Evolutionary conservation across 768 basidiomycete species (phyloP), one percentile per base, ranked within the genome.

Genomic region (Lactifluus echinatus): DNA sequence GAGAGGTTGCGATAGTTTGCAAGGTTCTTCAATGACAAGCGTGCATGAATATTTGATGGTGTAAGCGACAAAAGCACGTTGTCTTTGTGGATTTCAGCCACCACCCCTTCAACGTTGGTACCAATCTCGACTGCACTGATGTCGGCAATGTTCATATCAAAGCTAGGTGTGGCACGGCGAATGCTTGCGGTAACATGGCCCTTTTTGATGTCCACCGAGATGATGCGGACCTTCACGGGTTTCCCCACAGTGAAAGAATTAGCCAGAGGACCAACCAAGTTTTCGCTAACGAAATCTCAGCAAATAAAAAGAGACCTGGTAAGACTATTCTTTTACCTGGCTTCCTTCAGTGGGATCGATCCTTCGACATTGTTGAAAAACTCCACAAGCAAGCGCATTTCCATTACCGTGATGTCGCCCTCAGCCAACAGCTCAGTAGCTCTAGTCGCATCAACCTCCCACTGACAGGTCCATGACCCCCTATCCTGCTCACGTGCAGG

Each of bases 311-410:
- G 47, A n/a, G 19, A 14, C 53, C 36, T 50, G 24, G 40, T 36
- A 42, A 14, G 29, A 50, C 31, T 11, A 33, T 17, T 40, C 36
- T 62, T 77, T 42, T 70, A 93, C 91, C 86, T 89, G 11, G 86
- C 82, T 74, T 98, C 96, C 50, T 78, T 82, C 8, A 78, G 70
- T 3, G 93, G 89, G 2, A 99, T 79, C 40, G 85, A 74, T 1
- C 89, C 96, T 65, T 89, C 85, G 55, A 94, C 63, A 53, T 88
- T 87, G 60, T 93, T 94, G 68, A 87, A 99, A 64, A 96, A 89
- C 66, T 96, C 93, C 28, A 97, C 83, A 62, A 92, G 73, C 45
- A 94, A 72, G 59, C 83, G 77, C 66, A 86, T 93, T 15, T 90
- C 87, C 33, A 82, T 74, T n/a, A 89, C 75, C 68, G 85, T 89